phyloP scores from a whole-genome alignment of 805 yeast genomes.

The Zygosaccharomyces bisporus region DNA sequence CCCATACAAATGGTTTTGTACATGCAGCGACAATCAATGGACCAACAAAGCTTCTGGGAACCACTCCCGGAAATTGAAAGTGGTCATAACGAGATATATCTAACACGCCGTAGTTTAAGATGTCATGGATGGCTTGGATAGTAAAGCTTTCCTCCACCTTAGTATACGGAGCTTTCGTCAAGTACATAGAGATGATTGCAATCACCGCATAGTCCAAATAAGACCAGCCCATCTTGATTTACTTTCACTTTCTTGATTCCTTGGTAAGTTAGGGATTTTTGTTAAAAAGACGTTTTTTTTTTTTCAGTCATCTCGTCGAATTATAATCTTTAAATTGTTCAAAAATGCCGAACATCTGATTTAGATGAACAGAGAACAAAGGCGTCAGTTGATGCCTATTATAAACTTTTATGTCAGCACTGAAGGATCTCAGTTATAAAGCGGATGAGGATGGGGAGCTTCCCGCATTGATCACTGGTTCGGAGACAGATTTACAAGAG shows the following conservation, averaged over 20 bases:
- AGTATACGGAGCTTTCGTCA: constrained; percentile 68
- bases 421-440: constrained; percentile 30
- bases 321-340: background rate
- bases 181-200: constrained; percentile 45
- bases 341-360: background rate
- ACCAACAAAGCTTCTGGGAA: constrained; percentile 82
- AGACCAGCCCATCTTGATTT: constrained; percentile 25
- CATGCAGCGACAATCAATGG: constrained; percentile 51
- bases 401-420: constrained; percentile 35
- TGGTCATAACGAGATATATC: constrained; percentile 61
- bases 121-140: constrained; percentile 83
- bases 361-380: background rate
- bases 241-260: background rate
- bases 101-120: constrained; percentile 55
- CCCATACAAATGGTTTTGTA: constrained; percentile 38
- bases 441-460: constrained; percentile 36
- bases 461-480: constrained; percentile 32
- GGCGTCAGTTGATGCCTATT: too few species aligned
- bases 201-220: constrained; percentile 39
- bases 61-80: constrained; percentile 76
- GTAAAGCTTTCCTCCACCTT: constrained; percentile 95
- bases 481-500: constrained; percentile 26
- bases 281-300: background rate
- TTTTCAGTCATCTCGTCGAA: background rate
- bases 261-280: background rate